Conservation (phyloP, 495 filamentous ascomycete genomes). For the Daldinia decipiens region DNA sequence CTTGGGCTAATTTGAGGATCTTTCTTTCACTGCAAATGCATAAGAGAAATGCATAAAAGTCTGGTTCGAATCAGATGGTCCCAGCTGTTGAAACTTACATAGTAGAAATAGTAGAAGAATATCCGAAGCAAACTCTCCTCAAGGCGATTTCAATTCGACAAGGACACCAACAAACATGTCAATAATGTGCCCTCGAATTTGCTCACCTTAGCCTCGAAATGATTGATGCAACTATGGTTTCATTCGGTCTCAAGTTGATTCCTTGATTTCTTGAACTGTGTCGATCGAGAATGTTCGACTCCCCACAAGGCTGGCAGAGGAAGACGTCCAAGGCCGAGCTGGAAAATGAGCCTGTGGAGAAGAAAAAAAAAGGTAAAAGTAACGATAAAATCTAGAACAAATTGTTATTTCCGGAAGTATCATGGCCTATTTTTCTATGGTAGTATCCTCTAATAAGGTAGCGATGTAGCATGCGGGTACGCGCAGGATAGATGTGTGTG, state of each 20-base stretch:
- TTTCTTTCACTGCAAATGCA: background rate
- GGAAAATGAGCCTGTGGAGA: background rate
- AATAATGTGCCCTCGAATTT: background rate
- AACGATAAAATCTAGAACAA: conserved; percentile 10
- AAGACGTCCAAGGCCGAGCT: background rate
- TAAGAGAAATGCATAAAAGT: background rate
- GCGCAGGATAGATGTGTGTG: conserved; percentile 30
- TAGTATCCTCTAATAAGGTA: conserved; percentile 2
- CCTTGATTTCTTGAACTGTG: background rate
- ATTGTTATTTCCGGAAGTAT: conserved; percentile 14
- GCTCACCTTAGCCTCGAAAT: background rate
- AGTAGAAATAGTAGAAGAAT: background rate
- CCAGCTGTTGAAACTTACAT: background rate
- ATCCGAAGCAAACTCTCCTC: background rate
- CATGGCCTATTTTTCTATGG: conserved; percentile 10
- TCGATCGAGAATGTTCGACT: background rate
- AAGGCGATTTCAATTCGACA: background rate
- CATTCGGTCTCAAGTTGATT: background rate
- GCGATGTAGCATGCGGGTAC: conserved; percentile 31
- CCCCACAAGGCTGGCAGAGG: conserved; percentile 10
- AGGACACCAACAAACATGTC: background rate
- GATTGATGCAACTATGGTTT: background rate
- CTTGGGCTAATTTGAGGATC: background rate
- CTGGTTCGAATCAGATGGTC: background rate
- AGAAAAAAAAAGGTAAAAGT: background rate